Percentiles rank a stretch among this genome's conserved stretches.
phyloP scores from a whole-genome alignment of 129 eudicot species.

The Dittrichia graveolens region DNA sequence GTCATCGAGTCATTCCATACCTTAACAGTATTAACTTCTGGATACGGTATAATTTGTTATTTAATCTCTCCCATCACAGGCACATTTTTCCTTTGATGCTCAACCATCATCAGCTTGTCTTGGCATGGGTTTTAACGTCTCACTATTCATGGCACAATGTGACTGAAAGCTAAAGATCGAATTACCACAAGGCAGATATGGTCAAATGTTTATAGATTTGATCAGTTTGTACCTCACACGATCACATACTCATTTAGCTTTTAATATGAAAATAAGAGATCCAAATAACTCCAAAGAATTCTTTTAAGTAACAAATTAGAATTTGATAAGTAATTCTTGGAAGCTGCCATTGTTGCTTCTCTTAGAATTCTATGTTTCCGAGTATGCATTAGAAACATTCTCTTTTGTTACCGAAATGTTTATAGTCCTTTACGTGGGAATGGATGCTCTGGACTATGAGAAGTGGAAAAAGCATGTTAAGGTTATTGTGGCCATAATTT shows the following conservation, averaged over 20 bases:
- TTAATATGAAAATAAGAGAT: conserved; percentile 13
- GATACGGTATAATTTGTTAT: too few relatives aligned
- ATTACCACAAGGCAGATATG: conserved; percentile 68
- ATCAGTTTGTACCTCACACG: not conserved
- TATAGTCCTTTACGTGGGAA: conserved; percentile 90
- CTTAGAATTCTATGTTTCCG: conserved; percentile 32
- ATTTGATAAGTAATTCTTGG: not conserved
- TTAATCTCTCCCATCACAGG: too few relatives aligned
- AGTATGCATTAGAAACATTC: conserved; percentile 86
- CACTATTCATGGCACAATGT: conserved; percentile 97
- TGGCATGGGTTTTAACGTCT: conserved; percentile 86
- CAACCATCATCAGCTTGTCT: too few relatives aligned
- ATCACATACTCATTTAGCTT: conserved; percentile 1
- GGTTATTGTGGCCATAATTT: conserved; percentile 37
- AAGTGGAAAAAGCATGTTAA: conserved; percentile 76
- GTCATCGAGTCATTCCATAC: too few relatives aligned
- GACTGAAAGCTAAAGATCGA: conserved; percentile 82
- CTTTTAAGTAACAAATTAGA: not conserved
- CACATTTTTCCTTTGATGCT: too few relatives aligned
- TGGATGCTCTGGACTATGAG: conserved; percentile 84
- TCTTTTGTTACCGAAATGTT: conserved; percentile 89
- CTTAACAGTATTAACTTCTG: too few relatives aligned
- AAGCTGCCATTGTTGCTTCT: conserved; percentile 5
- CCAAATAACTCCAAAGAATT: conserved; percentile 16
- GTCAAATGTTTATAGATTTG: conserved; percentile 10